These are phyloP conservation scores for Schizochytrium sp. DNA, from an alignment of 108 stramenopile genomes.

Conservation along the genomic window DNA sequence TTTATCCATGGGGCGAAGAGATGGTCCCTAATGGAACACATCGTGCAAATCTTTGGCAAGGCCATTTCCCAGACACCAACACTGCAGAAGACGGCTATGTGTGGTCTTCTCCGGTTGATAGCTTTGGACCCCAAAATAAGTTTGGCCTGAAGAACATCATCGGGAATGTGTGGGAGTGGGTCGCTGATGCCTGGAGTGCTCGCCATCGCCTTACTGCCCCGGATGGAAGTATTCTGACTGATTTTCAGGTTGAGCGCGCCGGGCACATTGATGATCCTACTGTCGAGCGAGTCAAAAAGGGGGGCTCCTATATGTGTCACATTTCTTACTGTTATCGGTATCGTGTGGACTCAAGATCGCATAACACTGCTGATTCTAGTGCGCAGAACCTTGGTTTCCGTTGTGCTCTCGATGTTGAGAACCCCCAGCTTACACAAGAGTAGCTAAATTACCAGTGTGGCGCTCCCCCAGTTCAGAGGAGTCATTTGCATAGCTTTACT, in stretches of 20 bases:
- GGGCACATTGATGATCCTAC: conserved; percentile 64
- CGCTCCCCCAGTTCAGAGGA: too few species aligned
- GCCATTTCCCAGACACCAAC: conserved; percentile 70
- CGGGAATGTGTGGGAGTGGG: conserved; percentile 80
- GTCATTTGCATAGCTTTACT: too few species aligned
- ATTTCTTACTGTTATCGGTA: conserved; percentile 75
- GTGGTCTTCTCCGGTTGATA: conserved; percentile 69
- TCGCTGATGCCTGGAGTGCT: conserved; percentile 65
- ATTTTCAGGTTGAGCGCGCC: not conserved
- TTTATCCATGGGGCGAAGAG: conserved; percentile 76
- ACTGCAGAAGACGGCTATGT: conserved; percentile 71
- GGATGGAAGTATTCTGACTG: not conserved
- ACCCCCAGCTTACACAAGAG: not conserved
- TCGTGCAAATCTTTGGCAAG: conserved; percentile 77
- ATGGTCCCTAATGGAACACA: conserved; percentile 63
- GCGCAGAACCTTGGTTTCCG: conserved; percentile 76
- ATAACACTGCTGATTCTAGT: conserved; percentile 70
- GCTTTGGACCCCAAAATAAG: conserved; percentile 72
- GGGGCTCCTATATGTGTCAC: conserved; percentile 77
- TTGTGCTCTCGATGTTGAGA: conserved; percentile 63
- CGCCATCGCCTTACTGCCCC: not conserved
- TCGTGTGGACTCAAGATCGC: conserved; percentile 68
- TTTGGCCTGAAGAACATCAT: conserved; percentile 71
- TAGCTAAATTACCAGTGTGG: not conserved
- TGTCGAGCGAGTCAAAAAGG: conserved; percentile 74